Evolutionary conservation across 106 monocot genomes (phyloP), one percentile per base, ranked within the genome.

Genomic region (Vanilla planifolia): DNA sequence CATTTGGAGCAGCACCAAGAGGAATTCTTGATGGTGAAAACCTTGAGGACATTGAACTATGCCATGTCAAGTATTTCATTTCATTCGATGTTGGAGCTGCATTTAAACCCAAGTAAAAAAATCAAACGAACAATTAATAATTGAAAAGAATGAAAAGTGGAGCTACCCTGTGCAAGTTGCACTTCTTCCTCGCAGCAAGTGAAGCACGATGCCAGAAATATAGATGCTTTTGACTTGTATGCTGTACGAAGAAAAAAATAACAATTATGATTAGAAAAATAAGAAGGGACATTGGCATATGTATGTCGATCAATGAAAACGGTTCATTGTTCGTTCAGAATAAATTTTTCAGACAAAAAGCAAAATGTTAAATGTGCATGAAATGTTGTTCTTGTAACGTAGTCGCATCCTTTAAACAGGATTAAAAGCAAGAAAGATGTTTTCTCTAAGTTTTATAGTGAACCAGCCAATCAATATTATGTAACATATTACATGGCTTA

Each of bases 41-140:
- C 43, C 56, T 79, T 26, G 96, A 98, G 10, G 96, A 91, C 29
- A 76, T 55, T 15, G 96, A 98, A 59, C 72, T 65, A 67, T 91
- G 78, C 91, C 87, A 91, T 20, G 84, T 76, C 52, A 98, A 76
- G 62, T 79, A 79, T 62, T 98, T 98, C 7, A 79, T 30, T 65
- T 87, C 87, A 71, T 46, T 76, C 52, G 73, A 30, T 58, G 66
- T 50, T 77, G 87, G 67, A 30, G 67, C 96, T 98, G 79, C 70
- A 76, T 55, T 29, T 55, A 51, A 64, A 37, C 22, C 17, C 26
- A 50, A 59, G 32, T 32, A 55, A 22, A 11, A 15, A 17, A 43
- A 22, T 36, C 15, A 48, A 35, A 37, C 10, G 10, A 37, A 6
- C 37, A 37, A 37, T 10, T 6, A 37, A 37, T 37, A 37, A n/a